phyloP scores from a whole-genome alignment of 805 yeast species.

The Candida loeiensis region DNA sequence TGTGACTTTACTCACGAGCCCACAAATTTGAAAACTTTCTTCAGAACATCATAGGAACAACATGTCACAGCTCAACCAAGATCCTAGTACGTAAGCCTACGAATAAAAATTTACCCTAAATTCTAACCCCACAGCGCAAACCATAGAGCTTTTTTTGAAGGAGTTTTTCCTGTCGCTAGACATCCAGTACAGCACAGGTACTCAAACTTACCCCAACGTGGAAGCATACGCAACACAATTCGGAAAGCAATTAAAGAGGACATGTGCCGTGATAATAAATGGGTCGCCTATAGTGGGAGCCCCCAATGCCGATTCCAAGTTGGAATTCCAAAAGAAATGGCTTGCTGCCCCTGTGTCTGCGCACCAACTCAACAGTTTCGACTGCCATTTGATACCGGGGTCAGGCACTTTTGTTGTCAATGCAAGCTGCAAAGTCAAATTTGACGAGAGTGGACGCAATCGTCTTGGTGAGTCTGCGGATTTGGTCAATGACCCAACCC shows the following conservation, averaged over 20 bases:
- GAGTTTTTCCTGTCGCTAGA: slow-evolving; percentile 34
- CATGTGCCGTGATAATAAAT: slow-evolving; percentile 53
- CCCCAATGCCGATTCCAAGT: slow-evolving; percentile 28
- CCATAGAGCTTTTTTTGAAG: slow-evolving; percentile 39
- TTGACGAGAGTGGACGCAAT: slow-evolving; percentile 72
- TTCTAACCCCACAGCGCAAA: slow-evolving; percentile 25
- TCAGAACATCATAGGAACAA: not conserved
- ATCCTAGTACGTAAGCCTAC: slow-evolving; percentile 21
- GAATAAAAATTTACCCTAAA: slow-evolving; percentile 2
- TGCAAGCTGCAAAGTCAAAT: slow-evolving; percentile 59
- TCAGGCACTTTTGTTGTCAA: slow-evolving; percentile 51
- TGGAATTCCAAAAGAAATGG: slow-evolving; percentile 59
- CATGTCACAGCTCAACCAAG: slow-evolving; percentile 12
- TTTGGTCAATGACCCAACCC: slow-evolving; percentile 24
- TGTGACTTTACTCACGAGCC: not conserved
- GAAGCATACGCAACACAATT: slow-evolving; percentile 42
- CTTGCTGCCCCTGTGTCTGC: slow-evolving; percentile 52
- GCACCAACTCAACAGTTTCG: slow-evolving; percentile 62
- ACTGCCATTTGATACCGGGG: slow-evolving; percentile 67
- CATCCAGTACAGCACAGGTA: slow-evolving; percentile 26
- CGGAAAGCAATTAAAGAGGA: slow-evolving; percentile 49
- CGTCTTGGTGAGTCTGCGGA: slow-evolving; percentile 64
- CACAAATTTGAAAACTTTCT: not conserved
- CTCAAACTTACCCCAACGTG: slow-evolving; percentile 25
- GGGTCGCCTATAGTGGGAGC: slow-evolving; percentile 49